phyloP scores from a whole-genome alignment of 2,329 filamentous ascomycete species.

The Fusarium bulbicola region DNA sequence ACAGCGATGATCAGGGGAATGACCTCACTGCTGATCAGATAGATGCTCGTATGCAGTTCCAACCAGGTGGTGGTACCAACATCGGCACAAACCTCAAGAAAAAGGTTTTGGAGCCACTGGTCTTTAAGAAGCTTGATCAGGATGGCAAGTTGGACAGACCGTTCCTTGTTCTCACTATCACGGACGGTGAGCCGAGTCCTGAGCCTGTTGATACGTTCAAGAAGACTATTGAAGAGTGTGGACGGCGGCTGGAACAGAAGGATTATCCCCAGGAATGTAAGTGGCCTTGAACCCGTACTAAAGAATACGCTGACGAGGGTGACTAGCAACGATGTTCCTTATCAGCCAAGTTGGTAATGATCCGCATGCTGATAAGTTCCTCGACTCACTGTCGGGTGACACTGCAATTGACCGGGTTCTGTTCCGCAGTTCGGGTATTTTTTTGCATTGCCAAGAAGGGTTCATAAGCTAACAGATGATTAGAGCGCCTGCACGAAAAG shows the following conservation, averaged over 20 bases:
- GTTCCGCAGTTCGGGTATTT: background rate
- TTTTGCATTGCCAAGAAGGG: accelerated
- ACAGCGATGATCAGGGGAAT: background rate
- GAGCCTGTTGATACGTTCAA: background rate
- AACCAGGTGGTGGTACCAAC: background rate
- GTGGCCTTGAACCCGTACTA: accelerated
- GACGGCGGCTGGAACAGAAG: background rate
- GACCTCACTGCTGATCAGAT: background rate
- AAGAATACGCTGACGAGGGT: accelerated
- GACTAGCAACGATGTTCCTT: background rate
- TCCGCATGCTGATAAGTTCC: background rate
- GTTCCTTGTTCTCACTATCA: background rate
- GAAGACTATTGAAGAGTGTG: background rate
- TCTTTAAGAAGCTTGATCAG: background rate
- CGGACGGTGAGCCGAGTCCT: background rate
- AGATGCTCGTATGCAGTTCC: background rate
- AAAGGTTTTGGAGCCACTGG: background rate
- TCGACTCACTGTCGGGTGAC: background rate
- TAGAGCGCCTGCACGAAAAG: background rate
- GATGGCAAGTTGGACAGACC: background rate
- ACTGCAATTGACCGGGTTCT: background rate
- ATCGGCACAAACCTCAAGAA: background rate
- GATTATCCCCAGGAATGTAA: background rate
- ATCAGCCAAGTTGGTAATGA: background rate
- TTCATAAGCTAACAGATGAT: background rate